Evolutionary conservation across 768 basidiomycete species (phyloP), one percentile per base, ranked within the genome.

Genomic region (Boletus reticulatus): DNA sequence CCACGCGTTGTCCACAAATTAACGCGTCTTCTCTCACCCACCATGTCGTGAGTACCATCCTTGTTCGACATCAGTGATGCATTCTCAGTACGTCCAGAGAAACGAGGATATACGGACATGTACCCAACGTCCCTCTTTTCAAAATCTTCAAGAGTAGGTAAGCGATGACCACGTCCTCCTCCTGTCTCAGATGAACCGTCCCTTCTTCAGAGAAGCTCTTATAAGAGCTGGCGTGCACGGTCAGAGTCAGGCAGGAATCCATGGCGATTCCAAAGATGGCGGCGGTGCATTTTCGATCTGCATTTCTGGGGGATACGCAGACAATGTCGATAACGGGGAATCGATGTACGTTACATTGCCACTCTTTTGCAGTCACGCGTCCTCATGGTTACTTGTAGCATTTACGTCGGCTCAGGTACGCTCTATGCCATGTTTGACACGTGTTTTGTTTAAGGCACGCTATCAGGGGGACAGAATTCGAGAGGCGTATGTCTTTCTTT

Each of bases 271-370:
- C 4, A 27, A 1, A 11, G 59, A 41, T 17, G 48, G 53, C 3
- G 64, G 68, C 9, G 71, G 72, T 2, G 75, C 76, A 9, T 77
- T 64, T 50, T 79, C 78, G 14, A 69, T 79, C 20, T 77, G 77
- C 17, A 43, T 78, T 17, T 75, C 78, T 37, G 69, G 61, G 14
- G 75, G 75, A 8, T 78, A 78, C 41, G 72, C 75, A 43, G 78
- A 79, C 59, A 72, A 78, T 53, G n/a, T 46, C 2, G 77, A 78
- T 32, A 1, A 42, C 0, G 77, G 78, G 31, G 68, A 75, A 0
- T 68, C 5, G 8, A 74, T 78, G 76, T 78, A 56, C 5, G 74
- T 57, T 54, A 32, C 29, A 24, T 42, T 24, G 2, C n/a, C 17
- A 31, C 41, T 2, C 29, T 8, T 54, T 37, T 12, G 22, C 38